Conservation (phyloP, 768 basidiomycete species). For the Dentipellis sp. region DNA sequence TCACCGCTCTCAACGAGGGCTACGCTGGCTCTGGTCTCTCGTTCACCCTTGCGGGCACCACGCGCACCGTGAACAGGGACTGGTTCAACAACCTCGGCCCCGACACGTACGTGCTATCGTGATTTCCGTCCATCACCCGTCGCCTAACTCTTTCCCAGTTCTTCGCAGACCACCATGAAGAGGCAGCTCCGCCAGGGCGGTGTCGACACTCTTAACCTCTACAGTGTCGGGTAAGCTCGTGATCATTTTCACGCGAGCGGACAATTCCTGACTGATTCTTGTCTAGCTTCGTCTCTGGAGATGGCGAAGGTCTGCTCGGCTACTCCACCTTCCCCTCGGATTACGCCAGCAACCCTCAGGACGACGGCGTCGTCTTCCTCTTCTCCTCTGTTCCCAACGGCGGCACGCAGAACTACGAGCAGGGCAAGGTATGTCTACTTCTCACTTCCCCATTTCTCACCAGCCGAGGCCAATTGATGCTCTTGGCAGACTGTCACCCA, state of each 20-base stretch:
- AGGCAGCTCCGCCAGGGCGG: constrained; percentile 31
- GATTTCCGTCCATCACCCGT: neutral
- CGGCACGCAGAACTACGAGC: constrained; percentile 29
- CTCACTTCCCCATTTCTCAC: neutral
- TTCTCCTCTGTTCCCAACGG: constrained; percentile 31
- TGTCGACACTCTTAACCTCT: constrained; percentile 35
- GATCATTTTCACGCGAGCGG: neutral
- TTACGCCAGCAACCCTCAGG: constrained; percentile 29
- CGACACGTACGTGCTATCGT: neutral
- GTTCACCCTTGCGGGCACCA: constrained; percentile 33
- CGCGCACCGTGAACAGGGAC: constrained; percentile 31
- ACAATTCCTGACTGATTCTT: neutral
- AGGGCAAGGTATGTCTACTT: constrained; percentile 14
- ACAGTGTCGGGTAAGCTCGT: constrained; percentile 36
- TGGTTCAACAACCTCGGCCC: constrained; percentile 41
- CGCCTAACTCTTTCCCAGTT: constrained; percentile 5
- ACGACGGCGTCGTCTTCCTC: constrained; percentile 38
- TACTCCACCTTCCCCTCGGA: constrained; percentile 44
- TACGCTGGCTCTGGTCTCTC: constrained; percentile 29
- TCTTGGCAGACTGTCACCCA: constrained; percentile 36
- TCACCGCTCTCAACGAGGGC: constrained; percentile 32
- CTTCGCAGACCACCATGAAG: constrained; percentile 40
- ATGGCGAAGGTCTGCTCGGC: constrained; percentile 37
- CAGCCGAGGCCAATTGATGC: too few species aligned
- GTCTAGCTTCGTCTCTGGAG: constrained; percentile 27